A percentile compares a stretch with the other conserved stretches of the same genome.
Evolutionary conservation across 2,329 filamentous ascomycete species (phyloP).

Genomic region (Grosmannia serpens): DNA sequence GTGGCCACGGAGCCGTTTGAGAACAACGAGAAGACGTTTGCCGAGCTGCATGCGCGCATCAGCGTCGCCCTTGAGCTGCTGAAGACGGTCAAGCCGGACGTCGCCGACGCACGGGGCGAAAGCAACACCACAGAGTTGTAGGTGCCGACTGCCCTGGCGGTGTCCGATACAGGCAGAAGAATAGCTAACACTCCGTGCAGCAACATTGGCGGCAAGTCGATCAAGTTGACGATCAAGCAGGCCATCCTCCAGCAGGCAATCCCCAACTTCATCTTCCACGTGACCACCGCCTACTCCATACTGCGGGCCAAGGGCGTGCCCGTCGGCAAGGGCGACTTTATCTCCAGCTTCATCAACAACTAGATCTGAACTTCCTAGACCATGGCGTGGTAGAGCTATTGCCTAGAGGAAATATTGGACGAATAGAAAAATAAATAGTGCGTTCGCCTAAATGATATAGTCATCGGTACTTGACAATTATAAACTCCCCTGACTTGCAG

Average conservation of each 20-base stretch:
- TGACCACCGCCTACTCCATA: slow-evolving; percentile 42
- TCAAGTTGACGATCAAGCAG: slow-evolving; percentile 14
- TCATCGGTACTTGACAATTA: too few relatives aligned
- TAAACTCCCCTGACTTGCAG: too few relatives aligned
- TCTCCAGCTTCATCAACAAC: slow-evolving; percentile 17
- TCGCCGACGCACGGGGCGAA: slow-evolving; percentile 15
- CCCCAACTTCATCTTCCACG: slow-evolving; percentile 51
- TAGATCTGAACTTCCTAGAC: not conserved
- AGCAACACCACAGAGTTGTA: slow-evolving; percentile 13
- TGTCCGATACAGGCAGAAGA: not conserved
- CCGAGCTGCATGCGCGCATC: slow-evolving; percentile 19
- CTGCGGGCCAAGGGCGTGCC: slow-evolving; percentile 44
- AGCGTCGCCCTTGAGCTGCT: slow-evolving; percentile 18
- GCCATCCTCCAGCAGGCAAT: slow-evolving; percentile 34
- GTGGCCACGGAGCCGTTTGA: slow-evolving; percentile 10
- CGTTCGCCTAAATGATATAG: too few relatives aligned
- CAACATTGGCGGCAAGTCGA: not conserved
- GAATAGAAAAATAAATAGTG: too few relatives aligned
- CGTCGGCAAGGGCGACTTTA: slow-evolving; percentile 45
- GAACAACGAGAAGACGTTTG: slow-evolving; percentile 22
- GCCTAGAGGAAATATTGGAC: not conserved
- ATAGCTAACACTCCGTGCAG: not conserved
- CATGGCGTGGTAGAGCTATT: too few relatives aligned
- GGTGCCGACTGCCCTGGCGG: not conserved
- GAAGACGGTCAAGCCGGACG: slow-evolving; percentile 16